phyloP scores from a whole-genome alignment of 1,284 basidiomycete species.

The Wallemia mellicola region DNA sequence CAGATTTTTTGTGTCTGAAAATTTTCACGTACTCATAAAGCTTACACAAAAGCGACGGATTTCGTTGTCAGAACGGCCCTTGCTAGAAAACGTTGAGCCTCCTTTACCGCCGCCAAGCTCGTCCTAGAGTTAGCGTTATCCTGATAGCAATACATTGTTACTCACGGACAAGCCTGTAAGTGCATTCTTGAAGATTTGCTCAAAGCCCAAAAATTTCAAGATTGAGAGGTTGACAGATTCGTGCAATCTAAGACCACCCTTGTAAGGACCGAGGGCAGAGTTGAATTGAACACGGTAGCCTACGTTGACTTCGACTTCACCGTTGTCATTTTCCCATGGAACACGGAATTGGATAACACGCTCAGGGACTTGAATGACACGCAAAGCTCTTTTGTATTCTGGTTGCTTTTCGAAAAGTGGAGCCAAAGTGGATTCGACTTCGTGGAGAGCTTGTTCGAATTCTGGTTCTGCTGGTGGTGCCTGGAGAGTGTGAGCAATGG shows the following conservation, averaged over 20 bases:
- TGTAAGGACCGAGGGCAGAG: conserved; percentile 54
- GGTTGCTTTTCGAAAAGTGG: conserved; percentile 39
- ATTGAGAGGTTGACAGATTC: conserved; percentile 54
- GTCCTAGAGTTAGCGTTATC: no score
- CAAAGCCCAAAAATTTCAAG: conserved; percentile 59
- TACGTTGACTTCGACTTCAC: conserved; percentile 35
- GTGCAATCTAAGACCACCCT: conserved; percentile 51
- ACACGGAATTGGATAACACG: conserved; percentile 48
- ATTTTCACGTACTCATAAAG: no score
- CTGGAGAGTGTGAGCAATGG: background rate
- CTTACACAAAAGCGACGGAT: conserved; percentile 39
- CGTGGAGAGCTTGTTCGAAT: conserved; percentile 25
- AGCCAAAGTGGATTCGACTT: conserved; percentile 32
- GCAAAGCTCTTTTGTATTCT: conserved; percentile 37
- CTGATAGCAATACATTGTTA: no score
- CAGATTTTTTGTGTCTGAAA: no score
- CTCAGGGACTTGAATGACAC: conserved; percentile 40
- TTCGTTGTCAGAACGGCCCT: conserved; percentile 47
- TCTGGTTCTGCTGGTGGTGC: background rate
- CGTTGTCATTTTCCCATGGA: conserved; percentile 46
- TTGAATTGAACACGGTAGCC: conserved; percentile 54
- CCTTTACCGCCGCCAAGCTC: conserved; percentile 35
- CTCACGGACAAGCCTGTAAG: conserved; percentile 43
- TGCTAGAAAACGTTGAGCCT: conserved; percentile 45
- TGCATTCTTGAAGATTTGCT: conserved; percentile 59